Evolutionary conservation across 2,329 filamentous ascomycete species (phyloP).

Genomic region (Leptographium flavum): DNA sequence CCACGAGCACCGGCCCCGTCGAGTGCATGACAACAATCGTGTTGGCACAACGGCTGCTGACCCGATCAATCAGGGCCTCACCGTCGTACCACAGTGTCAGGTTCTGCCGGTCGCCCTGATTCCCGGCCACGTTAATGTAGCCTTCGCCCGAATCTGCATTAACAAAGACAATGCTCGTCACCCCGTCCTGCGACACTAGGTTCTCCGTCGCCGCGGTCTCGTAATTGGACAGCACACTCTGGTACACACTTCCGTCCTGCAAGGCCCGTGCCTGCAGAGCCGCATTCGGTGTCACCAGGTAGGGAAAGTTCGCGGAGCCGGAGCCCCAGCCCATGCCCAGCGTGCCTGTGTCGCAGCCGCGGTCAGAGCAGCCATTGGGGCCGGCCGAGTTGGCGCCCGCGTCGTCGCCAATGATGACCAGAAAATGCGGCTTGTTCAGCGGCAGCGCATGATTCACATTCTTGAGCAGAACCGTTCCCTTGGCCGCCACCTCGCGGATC

Average conservation of each 20-base stretch:
- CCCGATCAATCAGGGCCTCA: conserved; percentile 67
- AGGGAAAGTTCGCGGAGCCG: conserved; percentile 60
- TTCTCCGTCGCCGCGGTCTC: conserved; percentile 44
- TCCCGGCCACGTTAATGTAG: conserved; percentile 69
- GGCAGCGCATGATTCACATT: conserved; percentile 63
- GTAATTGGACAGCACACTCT: conserved; percentile 54
- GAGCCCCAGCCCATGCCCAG: conserved; percentile 71
- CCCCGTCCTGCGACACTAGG: conserved; percentile 47
- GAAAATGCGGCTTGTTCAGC: conserved; percentile 60
- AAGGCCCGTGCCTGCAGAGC: conserved; percentile 51
- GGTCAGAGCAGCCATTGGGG: conserved; percentile 64
- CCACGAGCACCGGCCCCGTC: conserved; percentile 62
- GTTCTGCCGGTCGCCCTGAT: conserved; percentile 82
- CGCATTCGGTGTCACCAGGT: conserved; percentile 59
- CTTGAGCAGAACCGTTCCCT: conserved; percentile 81
- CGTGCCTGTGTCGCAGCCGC: conserved; percentile 44
- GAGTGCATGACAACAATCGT: conserved; percentile 88
- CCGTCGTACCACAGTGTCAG: conserved; percentile 78
- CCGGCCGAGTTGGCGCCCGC: conserved; percentile 61
- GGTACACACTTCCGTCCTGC: conserved; percentile 42
- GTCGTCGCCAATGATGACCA: conserved; percentile 72
- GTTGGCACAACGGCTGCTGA: conserved; percentile 66
- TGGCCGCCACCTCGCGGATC: conserved; percentile 64
- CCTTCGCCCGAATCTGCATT: conserved; percentile 81
- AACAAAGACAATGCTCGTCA: conserved; percentile 72